A percentile compares a stretch with the other conserved stretches of the same genome.
These are phyloP conservation scores for Amphibolis antarctica DNA, from an alignment of 106 monocot genomes.

Conservation along the genomic window DNA sequence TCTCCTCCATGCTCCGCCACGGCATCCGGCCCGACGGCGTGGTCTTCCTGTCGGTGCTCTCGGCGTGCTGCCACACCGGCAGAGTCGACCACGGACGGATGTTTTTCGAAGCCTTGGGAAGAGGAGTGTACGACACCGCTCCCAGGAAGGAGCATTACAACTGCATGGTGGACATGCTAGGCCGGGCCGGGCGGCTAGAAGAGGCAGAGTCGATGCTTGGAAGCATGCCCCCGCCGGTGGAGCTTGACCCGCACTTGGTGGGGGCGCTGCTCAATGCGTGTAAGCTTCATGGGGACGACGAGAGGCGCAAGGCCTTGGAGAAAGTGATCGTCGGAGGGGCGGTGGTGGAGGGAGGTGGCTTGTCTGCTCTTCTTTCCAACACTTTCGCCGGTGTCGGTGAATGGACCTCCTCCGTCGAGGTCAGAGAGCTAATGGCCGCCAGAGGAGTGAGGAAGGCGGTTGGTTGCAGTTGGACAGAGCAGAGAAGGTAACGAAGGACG, in stretches of 20 bases:
- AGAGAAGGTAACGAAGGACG: no score
- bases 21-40: slow-evolving; percentile 39
- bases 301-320: background rate
- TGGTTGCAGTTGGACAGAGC: slow-evolving; percentile 40
- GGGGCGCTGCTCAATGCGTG: slow-evolving; percentile 23
- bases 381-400: slow-evolving; percentile 20
- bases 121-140: slow-evolving; percentile 17
- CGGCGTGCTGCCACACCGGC: slow-evolving; percentile 44
- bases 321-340: slow-evolving; percentile 1
- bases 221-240: slow-evolving; percentile 26
- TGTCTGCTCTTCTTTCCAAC: slow-evolving; percentile 36
- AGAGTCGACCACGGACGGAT: slow-evolving; percentile 21
- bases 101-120: slow-evolving; percentile 30
- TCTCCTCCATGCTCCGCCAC: slow-evolving; percentile 38
- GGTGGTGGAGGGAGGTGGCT: slow-evolving; percentile 29
- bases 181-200: slow-evolving; percentile 28
- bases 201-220: slow-evolving; percentile 9
- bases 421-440: slow-evolving; percentile 22
- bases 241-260: slow-evolving; percentile 11
- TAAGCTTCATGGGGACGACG: slow-evolving; percentile 18
- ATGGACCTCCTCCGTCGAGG: slow-evolving; percentile 19
- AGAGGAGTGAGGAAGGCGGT: slow-evolving; percentile 20
- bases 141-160: slow-evolving; percentile 38
- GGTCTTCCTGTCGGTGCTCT: slow-evolving; percentile 40
- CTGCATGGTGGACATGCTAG: slow-evolving; percentile 40